Evolutionary conservation across 306 rosid genomes (phyloP).

Genomic region (Ochetophila trinervis): DNA sequence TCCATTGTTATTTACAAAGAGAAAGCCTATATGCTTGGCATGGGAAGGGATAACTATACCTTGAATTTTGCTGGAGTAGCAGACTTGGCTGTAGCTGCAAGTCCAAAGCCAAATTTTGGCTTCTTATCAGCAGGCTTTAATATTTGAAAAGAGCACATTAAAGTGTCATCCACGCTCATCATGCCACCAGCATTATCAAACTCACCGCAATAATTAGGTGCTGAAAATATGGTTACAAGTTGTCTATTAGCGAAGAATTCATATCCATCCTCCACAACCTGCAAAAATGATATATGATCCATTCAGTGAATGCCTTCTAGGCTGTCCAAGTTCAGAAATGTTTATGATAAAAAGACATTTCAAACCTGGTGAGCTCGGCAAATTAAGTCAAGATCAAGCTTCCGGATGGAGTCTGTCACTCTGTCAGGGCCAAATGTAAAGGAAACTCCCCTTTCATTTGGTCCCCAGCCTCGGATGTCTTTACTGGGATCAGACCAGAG

Average conservation of each 20-base stretch:
- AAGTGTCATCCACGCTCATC: constrained; percentile 75
- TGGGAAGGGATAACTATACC: constrained; percentile 38
- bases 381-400: constrained; percentile 68
- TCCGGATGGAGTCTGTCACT: constrained; percentile 59
- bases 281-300: constrained; percentile 21
- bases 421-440: constrained; percentile 68
- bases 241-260: constrained; percentile 77
- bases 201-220: constrained; percentile 93
- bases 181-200: constrained; percentile 90
- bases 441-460: constrained; percentile 79
- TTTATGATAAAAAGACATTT: constrained; percentile 5
- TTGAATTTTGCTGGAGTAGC: constrained; percentile 37
- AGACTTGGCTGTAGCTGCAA: constrained; percentile 31
- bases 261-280: constrained; percentile 94
- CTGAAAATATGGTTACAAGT: constrained; percentile 84
- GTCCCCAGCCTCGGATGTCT: constrained; percentile 69
- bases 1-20: too few species aligned
- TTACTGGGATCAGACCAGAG: constrained; percentile 85
- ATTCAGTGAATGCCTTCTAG: constrained; percentile 12
- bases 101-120: constrained; percentile 50
- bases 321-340: background rate
- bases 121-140: constrained; percentile 66
- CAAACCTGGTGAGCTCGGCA: constrained; percentile 92
- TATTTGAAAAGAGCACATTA: constrained; percentile 78
- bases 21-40: background rate